phyloP scores from a whole-genome alignment of 345 rosid species.

The Salix viminalis region DNA sequence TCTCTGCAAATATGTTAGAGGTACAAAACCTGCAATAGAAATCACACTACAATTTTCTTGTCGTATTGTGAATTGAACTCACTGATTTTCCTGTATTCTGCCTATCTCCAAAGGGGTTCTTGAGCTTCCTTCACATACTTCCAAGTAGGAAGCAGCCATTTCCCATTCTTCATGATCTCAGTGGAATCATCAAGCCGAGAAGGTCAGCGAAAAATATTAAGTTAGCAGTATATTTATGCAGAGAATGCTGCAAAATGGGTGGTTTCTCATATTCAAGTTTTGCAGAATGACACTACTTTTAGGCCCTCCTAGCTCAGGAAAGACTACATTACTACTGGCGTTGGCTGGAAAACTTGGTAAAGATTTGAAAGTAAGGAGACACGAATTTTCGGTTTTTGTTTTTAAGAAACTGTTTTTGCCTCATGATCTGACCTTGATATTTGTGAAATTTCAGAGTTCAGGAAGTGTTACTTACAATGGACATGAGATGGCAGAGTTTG shows the following conservation, averaged over 20 bases:
- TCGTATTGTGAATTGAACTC: background rate
- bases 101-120: conserved; percentile 32
- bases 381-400: background rate
- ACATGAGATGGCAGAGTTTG: conserved; percentile 59
- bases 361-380: conserved; percentile 42
- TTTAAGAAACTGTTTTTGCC: background rate
- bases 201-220: conserved; percentile 20
- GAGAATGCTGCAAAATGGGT: background rate
- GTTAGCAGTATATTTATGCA: background rate
- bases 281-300: conserved; percentile 56
- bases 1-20: conserved; percentile 45
- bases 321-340: conserved; percentile 50
- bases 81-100: background rate
- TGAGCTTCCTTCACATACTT: conserved; percentile 41
- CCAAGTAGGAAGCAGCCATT: conserved; percentile 47
- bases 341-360: conserved; percentile 55
- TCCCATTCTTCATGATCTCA: conserved; percentile 40
- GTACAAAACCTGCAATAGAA: conserved; percentile 11
- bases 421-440: background rate
- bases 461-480: conserved; percentile 66
- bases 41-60: background rate
- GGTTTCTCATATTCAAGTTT: background rate
- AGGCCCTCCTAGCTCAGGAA: conserved; percentile 62
- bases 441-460: conserved; percentile 31
- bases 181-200: conserved; percentile 55